Evolutionary conservation across 2,329 filamentous ascomycete species (phyloP).

Genomic region (Xylaria sp.): DNA sequence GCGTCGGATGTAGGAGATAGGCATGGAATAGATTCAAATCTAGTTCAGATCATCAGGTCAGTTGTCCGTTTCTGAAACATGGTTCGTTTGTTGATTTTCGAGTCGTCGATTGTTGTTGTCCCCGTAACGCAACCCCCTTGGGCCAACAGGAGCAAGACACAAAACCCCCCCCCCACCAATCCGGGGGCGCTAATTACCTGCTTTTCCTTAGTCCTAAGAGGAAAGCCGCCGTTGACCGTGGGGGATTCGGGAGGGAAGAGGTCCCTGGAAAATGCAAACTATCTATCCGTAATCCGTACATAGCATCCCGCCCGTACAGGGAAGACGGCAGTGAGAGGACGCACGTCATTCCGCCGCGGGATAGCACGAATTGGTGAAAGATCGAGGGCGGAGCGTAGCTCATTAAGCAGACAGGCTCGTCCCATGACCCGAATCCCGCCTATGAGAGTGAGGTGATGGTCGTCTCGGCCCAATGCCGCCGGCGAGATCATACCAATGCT

Average conservation of each 20-base stretch:
- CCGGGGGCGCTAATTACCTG: background rate
- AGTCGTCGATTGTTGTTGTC: constrained; percentile 9
- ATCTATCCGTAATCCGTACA: background rate
- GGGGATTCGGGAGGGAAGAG: constrained; percentile 11
- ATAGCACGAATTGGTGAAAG: constrained; percentile 16
- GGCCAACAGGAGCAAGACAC: constrained; percentile 16
- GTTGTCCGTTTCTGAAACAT: constrained; percentile 7
- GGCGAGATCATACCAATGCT: background rate
- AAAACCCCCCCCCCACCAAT: constrained; percentile 18
- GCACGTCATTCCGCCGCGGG: constrained; percentile 26
- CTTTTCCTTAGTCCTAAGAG: background rate
- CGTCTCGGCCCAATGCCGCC: constrained; percentile 8
- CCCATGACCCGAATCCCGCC: constrained; percentile 4
- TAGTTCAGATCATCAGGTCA: constrained; percentile 2
- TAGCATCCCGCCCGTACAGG: constrained; percentile 15
- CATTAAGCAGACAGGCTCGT: constrained; percentile 9
- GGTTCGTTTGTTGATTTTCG: constrained; percentile 6
- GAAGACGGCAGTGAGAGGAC: constrained; percentile 20
- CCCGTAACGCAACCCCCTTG: background rate
- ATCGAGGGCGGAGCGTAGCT: constrained; percentile 18
- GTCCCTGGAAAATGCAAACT: background rate
- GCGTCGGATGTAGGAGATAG: constrained; percentile 11
- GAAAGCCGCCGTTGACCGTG: constrained; percentile 3
- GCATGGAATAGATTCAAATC: constrained; percentile 6
- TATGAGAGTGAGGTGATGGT: background rate